These are phyloP conservation scores for Backusella mclennaniae DNA, from an alignment of 192 early-diverging fungal genomes.

Conservation along the genomic window DNA sequence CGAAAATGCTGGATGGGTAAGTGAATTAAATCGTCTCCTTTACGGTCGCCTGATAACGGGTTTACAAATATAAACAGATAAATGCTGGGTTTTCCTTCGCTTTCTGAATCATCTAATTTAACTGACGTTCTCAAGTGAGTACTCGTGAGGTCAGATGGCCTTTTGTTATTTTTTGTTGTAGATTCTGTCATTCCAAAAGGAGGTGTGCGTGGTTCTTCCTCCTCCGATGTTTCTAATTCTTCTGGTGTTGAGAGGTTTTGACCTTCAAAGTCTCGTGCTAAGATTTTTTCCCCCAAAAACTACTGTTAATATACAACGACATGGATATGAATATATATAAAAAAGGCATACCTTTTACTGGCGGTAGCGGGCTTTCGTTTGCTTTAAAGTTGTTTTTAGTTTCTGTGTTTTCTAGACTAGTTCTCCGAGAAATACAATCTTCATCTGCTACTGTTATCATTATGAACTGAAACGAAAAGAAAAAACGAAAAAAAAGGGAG, in stretches of 20 bases:
- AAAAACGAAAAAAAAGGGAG: background rate
- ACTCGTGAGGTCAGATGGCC: background rate
- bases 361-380: background rate
- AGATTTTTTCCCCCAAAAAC: background rate
- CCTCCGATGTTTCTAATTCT: background rate
- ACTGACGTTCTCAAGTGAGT: slow-evolving; percentile 24
- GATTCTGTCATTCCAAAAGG: background rate
- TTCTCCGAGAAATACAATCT: background rate
- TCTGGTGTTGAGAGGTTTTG: background rate
- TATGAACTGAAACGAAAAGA: background rate
- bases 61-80: slow-evolving; percentile 78
- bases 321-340: background rate
- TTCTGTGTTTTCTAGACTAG: background rate
- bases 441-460: background rate
- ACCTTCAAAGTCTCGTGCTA: background rate
- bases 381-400: background rate
- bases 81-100: slow-evolving; percentile 43
- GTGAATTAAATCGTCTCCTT: slow-evolving; percentile 57
- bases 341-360: background rate
- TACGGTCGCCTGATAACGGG: slow-evolving; percentile 70
- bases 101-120: slow-evolving; percentile 18
- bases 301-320: background rate
- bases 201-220: background rate
- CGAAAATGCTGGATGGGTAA: slow-evolving; percentile 68
- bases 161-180: background rate